A percentile compares a stretch with the other conserved stretches of the same genome.
Evolutionary conservation across 495 filamentous ascomycete species (phyloP).

Genomic region (Thermothielavioides terrestris): DNA sequence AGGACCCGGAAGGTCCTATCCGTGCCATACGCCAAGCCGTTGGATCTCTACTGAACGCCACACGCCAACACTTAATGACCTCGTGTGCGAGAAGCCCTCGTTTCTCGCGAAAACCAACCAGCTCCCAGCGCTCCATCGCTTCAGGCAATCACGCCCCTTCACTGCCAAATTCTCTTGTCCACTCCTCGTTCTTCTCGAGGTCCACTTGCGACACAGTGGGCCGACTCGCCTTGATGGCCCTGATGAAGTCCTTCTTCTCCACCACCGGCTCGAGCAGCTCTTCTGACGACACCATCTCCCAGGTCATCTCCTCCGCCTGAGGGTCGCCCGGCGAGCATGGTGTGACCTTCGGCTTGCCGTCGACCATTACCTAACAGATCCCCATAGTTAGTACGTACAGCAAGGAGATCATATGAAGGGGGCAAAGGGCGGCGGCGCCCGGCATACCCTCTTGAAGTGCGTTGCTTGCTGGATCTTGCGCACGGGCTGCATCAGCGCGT

Average conservation of each 20-base stretch:
- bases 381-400: constrained; percentile 1
- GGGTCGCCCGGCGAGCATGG: constrained; percentile 89
- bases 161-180: constrained; percentile 95
- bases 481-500: constrained; percentile 96
- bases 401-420: neutral
- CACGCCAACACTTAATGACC: constrained; percentile 19
- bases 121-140: neutral
- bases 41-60: constrained; percentile 18
- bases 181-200: constrained; percentile 75
- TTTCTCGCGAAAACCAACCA: neutral
- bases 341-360: constrained; percentile 70
- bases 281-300: constrained; percentile 78
- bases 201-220: constrained; percentile 87
- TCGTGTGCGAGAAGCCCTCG: too few species aligned
- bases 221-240: constrained; percentile 75
- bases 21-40: constrained; percentile 9
- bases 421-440: neutral
- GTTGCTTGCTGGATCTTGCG: constrained; percentile 96
- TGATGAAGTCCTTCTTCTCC: constrained; percentile 84
- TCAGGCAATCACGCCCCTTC: constrained; percentile 53
- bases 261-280: constrained; percentile 78
- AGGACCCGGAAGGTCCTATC: neutral
- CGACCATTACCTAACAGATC: constrained; percentile 54
- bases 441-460: constrained; percentile 93
- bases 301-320: constrained; percentile 84